These are phyloP conservation scores for Auriscalpium vulgare DNA, from an alignment of 768 basidiomycete species.

Conservation along the genomic window DNA sequence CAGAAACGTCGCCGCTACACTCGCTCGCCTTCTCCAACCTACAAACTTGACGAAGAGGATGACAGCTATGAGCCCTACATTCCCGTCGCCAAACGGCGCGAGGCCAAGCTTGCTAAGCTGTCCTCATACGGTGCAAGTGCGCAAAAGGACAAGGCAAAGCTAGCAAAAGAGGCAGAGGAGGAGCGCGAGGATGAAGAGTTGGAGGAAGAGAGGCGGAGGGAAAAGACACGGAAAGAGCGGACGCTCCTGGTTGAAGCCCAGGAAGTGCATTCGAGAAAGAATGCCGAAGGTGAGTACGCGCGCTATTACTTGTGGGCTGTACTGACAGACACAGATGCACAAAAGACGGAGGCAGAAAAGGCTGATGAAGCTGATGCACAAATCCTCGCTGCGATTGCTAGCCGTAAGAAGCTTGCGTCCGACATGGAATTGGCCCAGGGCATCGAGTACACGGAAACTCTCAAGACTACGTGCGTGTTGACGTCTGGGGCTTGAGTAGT, in stretches of 20 bases:
- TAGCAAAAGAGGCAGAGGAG: slow-evolving; percentile 48
- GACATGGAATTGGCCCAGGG: slow-evolving; percentile 92
- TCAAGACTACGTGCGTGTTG: slow-evolving; percentile 68
- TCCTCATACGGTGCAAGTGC: slow-evolving; percentile 50
- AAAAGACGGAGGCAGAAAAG: slow-evolving; percentile 83
- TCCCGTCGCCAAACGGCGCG: slow-evolving; percentile 77
- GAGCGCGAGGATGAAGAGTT: slow-evolving; percentile 64
- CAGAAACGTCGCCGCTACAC: no score
- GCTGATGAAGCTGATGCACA: slow-evolving; percentile 85
- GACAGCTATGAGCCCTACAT: slow-evolving; percentile 79
- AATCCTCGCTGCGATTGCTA: slow-evolving; percentile 86
- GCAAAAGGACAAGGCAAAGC: slow-evolving; percentile 41
- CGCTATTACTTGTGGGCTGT: not conserved
- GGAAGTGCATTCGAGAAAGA: slow-evolving; percentile 83
- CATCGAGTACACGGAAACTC: slow-evolving; percentile 79
- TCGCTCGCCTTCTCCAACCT: slow-evolving; percentile 34
- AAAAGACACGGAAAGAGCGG: slow-evolving; percentile 74
- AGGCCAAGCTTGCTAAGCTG: slow-evolving; percentile 72
- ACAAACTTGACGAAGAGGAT: slow-evolving; percentile 54
- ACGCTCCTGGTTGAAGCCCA: slow-evolving; percentile 90
- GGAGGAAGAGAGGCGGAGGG: slow-evolving; percentile 69
- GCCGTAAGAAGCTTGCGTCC: slow-evolving; percentile 83
- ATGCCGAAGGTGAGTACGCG: slow-evolving; percentile 56
- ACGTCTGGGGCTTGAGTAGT: not conserved
- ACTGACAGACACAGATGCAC: slow-evolving; percentile 48